These are phyloP conservation scores for Kodamaea kakaduensis DNA, from an alignment of 805 yeast species.

Conservation along the genomic window DNA sequence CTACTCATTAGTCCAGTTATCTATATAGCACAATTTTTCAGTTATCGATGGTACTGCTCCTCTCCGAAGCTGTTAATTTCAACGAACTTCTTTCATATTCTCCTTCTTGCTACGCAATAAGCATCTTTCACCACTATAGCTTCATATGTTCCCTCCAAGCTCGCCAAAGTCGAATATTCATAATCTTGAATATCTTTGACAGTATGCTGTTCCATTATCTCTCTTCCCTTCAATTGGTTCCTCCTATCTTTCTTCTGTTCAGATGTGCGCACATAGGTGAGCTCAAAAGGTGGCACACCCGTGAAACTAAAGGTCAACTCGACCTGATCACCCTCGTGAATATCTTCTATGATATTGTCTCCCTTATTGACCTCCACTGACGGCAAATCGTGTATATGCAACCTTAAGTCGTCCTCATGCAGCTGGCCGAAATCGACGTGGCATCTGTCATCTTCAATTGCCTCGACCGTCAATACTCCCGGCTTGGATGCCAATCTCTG, in stretches of 20 bases:
- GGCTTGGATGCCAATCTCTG: conserved; percentile 75
- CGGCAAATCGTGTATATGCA: conserved; percentile 46
- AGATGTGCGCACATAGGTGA: conserved; percentile 77
- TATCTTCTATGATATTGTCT: conserved; percentile 68
- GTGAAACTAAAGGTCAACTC: conserved; percentile 77
- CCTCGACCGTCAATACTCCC: conserved; percentile 66
- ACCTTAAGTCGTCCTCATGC: conserved; percentile 29
- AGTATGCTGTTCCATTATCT: conserved; percentile 49
- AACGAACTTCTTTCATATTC: too few species aligned
- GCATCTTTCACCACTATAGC: conserved; percentile 88
- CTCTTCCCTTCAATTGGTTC: conserved; percentile 19
- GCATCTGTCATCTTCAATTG: conserved; percentile 76
- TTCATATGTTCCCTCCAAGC: conserved; percentile 89
- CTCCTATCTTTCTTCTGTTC: conserved; percentile 20
- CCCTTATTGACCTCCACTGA: conserved; percentile 85
- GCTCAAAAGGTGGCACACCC: conserved; percentile 87
- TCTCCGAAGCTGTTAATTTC: too few species aligned
- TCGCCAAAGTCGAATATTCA: conserved; percentile 69
- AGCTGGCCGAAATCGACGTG: conserved; percentile 50
- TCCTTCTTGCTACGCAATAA: conserved; percentile 47
- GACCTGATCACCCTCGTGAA: conserved; percentile 93
- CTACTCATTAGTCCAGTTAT: too few species aligned
- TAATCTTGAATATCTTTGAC: conserved; percentile 68
- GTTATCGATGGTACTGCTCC: too few species aligned
- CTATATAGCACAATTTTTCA: too few species aligned